Conservation (phyloP, 2,329 filamentous ascomycete genomes). For the Aspergillus sp. region DNA sequence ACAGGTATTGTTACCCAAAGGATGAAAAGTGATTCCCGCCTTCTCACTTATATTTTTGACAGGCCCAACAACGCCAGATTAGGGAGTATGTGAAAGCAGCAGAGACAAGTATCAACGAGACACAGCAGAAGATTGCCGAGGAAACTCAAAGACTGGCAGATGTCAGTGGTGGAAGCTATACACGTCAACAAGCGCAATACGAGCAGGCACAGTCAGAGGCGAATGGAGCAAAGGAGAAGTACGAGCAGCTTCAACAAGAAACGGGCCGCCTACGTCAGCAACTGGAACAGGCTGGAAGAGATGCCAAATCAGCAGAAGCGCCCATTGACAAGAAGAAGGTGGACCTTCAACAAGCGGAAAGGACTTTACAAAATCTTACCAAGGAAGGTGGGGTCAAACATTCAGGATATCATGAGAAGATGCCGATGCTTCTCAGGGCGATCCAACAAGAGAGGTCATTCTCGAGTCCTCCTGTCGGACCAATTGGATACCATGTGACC, state of each 20-base stretch:
- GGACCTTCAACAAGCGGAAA: constrained; percentile 51
- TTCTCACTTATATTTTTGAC: constrained; percentile 25
- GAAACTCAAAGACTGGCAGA: constrained; percentile 54
- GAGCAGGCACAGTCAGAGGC: constrained; percentile 50
- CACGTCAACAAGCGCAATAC: constrained; percentile 54
- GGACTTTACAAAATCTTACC: constrained; percentile 46
- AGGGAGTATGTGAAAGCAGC: constrained; percentile 51
- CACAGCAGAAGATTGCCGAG: constrained; percentile 40
- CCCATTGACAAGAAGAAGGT: constrained; percentile 40
- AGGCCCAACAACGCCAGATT: constrained; percentile 61
- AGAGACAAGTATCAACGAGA: constrained; percentile 36
- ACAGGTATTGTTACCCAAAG: constrained; percentile 30
- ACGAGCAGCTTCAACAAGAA: constrained; percentile 37
- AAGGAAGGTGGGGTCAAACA: constrained; percentile 54
- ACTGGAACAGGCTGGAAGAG: constrained; percentile 28
- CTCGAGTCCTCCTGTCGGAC: constrained; percentile 67
- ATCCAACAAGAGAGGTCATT: constrained; percentile 67
- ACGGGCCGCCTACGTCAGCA: constrained; percentile 29
- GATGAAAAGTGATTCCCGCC: not conserved
- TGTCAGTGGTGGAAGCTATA: constrained; percentile 63
- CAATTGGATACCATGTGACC: constrained; percentile 70
- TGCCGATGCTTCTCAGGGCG: constrained; percentile 58
- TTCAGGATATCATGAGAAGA: constrained; percentile 57
- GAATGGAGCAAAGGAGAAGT: constrained; percentile 38
- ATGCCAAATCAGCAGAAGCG: constrained; percentile 14